These are phyloP conservation scores for Cordyceps fumosorosea DNA, from an alignment of 2,329 filamentous ascomycete genomes.

Conservation along the genomic window DNA sequence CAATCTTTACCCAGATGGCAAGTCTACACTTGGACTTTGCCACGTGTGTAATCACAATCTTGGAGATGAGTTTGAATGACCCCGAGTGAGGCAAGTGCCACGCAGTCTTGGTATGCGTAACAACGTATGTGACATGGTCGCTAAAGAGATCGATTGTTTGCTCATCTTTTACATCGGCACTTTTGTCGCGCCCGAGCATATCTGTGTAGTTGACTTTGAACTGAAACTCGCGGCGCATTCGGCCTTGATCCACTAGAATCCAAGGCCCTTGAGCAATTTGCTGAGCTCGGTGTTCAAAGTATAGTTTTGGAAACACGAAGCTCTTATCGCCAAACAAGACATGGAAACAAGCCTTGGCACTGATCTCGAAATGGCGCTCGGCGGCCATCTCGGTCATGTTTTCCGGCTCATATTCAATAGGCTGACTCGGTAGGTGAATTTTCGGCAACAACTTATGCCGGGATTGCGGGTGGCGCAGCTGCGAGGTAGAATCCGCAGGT, in stretches of 20 bases:
- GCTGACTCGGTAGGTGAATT: conserved; percentile 73
- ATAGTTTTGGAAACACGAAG: conserved; percentile 85
- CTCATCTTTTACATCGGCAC: conserved; percentile 65
- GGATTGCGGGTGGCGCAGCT: conserved; percentile 27
- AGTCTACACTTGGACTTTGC: conserved; percentile 90
- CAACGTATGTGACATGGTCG: conserved; percentile 65
- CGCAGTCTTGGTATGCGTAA: conserved; percentile 54
- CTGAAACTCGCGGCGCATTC: conserved; percentile 70
- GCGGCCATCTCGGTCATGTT: conserved; percentile 70
- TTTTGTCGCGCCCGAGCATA: conserved; percentile 55
- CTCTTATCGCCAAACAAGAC: conserved; percentile 96
- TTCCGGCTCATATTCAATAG: conserved; percentile 77
- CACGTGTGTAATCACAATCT: conserved; percentile 89
- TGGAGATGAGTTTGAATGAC: conserved; percentile 76
- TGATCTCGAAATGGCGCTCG: conserved; percentile 81
- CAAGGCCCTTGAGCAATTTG: conserved; percentile 84
- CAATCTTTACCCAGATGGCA: conserved; percentile 78
- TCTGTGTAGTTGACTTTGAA: conserved; percentile 68
- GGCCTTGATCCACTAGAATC: conserved; percentile 62
- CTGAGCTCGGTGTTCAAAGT: conserved; percentile 73
- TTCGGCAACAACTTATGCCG: conserved; percentile 48
- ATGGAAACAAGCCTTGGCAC: conserved; percentile 90
- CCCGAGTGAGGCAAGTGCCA: conserved; percentile 83
- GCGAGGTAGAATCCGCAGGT: conserved; percentile 28
- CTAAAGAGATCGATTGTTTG: conserved; percentile 81